Evolutionary conservation across 768 basidiomycete species (phyloP), one percentile per base, ranked within the genome.

Genomic region (Paxillus rubicundulus): DNA sequence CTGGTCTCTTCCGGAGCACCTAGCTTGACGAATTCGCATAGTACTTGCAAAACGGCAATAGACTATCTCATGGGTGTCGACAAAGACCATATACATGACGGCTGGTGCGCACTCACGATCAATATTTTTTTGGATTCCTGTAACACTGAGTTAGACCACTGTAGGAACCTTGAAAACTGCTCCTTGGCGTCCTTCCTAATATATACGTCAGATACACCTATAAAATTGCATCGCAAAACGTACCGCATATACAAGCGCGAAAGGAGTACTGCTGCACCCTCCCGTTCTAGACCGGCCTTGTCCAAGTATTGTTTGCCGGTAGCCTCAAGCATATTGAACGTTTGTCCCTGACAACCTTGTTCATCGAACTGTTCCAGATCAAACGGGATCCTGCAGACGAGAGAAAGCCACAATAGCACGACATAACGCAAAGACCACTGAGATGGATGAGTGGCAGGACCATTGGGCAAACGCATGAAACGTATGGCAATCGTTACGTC

Each of bases 381-480:
- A 68, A 99, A 99, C 0, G 97, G 97, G 16, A 98, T 86, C 74
- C 90, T 92, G 73, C 89, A 88, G 44, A 97, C 87, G 20, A 99
- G 80, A 18, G 91, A 89, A n/a, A 98, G 77, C 96, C 96, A 98
- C 10, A 97, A 75, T 9, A 99, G 76, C 21, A 91, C 74, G 28
- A 89, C 77, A 63, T 95, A 93, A 54, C 92, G 86, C 47, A 92
- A 67, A 20, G 87, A 73, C 97, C 97, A 98, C 36, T 84, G 80
- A 9, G 67, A 61, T 1, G 66, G 57, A 44, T 70, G 68, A 50
- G 75, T 65, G 13, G 70, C 72, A 10, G 78, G 73, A 24, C 74
- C 77, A 34, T 75, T 70, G 17, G 73, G 74, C 33, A 74, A 61
- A 32, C 75, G 71, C 61, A 91, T 78, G 61, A 85, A 89, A 16